Base-by-base conservation (phyloP, 2,329 filamentous ascomycete species). In the Phialophora expanda region DNA sequence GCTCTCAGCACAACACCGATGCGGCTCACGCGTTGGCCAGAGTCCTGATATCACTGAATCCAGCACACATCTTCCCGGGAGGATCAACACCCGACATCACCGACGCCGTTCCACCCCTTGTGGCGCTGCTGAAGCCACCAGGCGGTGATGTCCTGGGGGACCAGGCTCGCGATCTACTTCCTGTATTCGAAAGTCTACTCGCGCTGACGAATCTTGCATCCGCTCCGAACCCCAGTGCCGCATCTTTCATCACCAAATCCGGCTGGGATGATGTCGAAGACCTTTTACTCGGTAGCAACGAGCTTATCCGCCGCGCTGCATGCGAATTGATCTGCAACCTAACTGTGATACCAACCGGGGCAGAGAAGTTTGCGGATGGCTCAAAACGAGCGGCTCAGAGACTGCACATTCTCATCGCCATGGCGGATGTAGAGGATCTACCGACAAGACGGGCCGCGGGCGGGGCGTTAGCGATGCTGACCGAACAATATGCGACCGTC, bases 131-230 rank as follows among this genome's bases (percentile, higher is more conserved):
- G 17, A 80, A 85, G 0, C n/a, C 61, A 20, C 64, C 67, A n/a
- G 76, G 79, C 6, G 56, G 65, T 5, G 78, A 56, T 55, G 64
- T 41, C 9, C 51, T 66, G 9, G 65, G 75, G 26, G 79, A 81
- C 64, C 81, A 83, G 61, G 86, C 86, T 1, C 86, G 89, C 59
- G 91, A 97, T 76, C 86, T 98, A 14, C 85, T 99, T 0, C 93
- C 95, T 0, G 89, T 90, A 0, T 99, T 98, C 72, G 95, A 99
- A 78, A 85, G 90, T 0, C 85, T 99, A 8, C 90, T 98, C 76
- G 94, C 95, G 0, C 85, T 99, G 41, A 98, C 95, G 0, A 99
- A 99, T 73, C 86, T 99, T 7, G 95, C 94, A 0, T 96, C 92
- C 0, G 77, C 81, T 57, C 75, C 81, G 20, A 77, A 82, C 67